Conservation (phyloP, 192 early-diverging fungal genomes). For the Backusella liffmaniae region DNA sequence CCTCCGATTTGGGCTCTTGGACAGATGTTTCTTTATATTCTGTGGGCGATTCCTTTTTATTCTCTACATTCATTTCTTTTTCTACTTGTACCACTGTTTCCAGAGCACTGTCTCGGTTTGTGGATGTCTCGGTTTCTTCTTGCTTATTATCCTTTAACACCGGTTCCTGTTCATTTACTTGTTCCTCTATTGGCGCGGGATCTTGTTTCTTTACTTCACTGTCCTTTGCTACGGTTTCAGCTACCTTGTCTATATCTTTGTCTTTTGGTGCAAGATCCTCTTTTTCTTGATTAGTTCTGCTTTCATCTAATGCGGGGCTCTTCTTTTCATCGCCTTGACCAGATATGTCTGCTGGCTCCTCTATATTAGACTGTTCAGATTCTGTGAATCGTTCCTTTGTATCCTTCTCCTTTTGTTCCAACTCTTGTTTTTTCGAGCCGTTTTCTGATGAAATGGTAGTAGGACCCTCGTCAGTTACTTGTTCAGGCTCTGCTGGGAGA, state of each 20-base stretch:
- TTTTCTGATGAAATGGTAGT: neutral
- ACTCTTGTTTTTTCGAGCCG: neutral
- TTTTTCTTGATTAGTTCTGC: neutral
- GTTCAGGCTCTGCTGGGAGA: neutral
- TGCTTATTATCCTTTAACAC: neutral
- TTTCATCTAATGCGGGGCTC: neutral
- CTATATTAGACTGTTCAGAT: neutral
- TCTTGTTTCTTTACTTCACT: neutral
- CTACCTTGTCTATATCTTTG: neutral
- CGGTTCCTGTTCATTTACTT: neutral
- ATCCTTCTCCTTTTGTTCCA: neutral
- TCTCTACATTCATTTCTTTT: neutral
- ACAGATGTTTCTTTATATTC: neutral
- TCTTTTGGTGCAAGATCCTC: neutral
- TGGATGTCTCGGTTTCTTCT: neutral
- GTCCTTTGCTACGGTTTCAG: neutral
- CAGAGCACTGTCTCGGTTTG: neutral
- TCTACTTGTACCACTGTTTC: neutral
- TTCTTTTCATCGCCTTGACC: neutral
- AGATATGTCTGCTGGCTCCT: neutral
- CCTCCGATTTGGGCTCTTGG: neutral
- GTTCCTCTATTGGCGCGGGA: neutral
- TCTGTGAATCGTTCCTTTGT: neutral
- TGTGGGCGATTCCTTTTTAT: neutral
- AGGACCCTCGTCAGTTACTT: neutral